Percentiles rank a stretch among this genome's conserved stretches.
These are phyloP conservation scores for Podospora appendiculata DNA, from an alignment of 495 filamentous ascomycete species.

Conservation along the genomic window DNA sequence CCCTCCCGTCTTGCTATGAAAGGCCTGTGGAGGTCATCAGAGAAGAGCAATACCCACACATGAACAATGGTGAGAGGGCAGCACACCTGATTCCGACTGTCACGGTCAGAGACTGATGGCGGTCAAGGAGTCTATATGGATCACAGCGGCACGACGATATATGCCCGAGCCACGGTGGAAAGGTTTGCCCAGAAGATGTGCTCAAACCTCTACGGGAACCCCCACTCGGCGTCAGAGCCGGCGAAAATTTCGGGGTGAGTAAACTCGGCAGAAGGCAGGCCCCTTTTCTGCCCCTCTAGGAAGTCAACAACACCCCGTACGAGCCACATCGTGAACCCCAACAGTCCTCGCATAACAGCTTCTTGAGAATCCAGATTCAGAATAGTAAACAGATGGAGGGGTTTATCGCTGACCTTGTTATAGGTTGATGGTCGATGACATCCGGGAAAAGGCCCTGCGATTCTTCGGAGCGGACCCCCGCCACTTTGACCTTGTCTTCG, in stretches of 20 bases:
- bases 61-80: slow-evolving; percentile 31
- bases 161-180: slow-evolving; percentile 54
- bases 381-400: too few species aligned
- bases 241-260: slow-evolving; percentile 48
- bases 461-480: slow-evolving; percentile 81
- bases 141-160: slow-evolving; percentile 68
- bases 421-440: slow-evolving; percentile 42
- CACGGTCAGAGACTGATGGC: background rate
- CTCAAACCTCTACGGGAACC: slow-evolving; percentile 61
- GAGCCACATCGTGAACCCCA: too few species aligned
- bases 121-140: slow-evolving; percentile 56
- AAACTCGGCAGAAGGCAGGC: too few species aligned
- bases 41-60: slow-evolving; percentile 39
- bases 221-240: slow-evolving; percentile 63
- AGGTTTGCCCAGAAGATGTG: slow-evolving; percentile 51
- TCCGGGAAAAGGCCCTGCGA: slow-evolving; percentile 57
- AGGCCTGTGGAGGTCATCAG: slow-evolving; percentile 34
- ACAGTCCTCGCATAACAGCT: too few species aligned
- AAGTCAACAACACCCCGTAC: too few species aligned
- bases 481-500: slow-evolving; percentile 83
- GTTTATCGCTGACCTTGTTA: too few species aligned
- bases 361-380: too few species aligned
- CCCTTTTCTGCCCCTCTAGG: too few species aligned
- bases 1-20: slow-evolving; percentile 14
- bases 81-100: background rate